A percentile compares a stretch with the other conserved stretches of the same genome.
phyloP scores from a whole-genome alignment of 2,329 filamentous ascomycete genomes.

The Ramularia endophylla region DNA sequence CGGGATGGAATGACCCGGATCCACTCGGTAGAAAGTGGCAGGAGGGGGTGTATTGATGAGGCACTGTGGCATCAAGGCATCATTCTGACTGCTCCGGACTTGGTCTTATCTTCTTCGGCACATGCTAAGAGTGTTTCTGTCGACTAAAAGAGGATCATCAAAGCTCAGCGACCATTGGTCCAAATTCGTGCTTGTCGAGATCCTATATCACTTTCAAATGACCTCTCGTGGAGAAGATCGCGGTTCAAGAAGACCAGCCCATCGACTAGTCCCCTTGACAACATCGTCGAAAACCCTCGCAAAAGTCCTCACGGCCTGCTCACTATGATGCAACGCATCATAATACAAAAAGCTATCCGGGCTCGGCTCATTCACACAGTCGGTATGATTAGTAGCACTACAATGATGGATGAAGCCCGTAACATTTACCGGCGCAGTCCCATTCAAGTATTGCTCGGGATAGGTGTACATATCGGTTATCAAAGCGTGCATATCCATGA shows the following conservation, averaged over 20 bases:
- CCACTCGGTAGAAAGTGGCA: no score
- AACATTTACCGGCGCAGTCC: conserved; percentile 56
- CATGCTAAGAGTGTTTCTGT: no score
- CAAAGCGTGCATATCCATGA: conserved; percentile 62
- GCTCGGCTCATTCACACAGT: conserved; percentile 39
- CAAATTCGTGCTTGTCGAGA: no score
- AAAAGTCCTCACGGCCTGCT: conserved; percentile 54
- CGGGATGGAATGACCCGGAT: no score
- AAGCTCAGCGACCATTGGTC: no score
- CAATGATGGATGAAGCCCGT: conserved; percentile 56
- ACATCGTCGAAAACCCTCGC: conserved; percentile 53
- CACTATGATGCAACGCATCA: conserved; percentile 67
- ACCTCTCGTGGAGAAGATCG: no score
- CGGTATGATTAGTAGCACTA: conserved; percentile 31
- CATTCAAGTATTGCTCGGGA: conserved; percentile 57
- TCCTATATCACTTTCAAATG: no score
- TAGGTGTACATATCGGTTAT: conserved; percentile 59
- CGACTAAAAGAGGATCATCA: no score
- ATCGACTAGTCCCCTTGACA: conserved; percentile 45
- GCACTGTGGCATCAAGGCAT: no score
- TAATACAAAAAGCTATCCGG: conserved; percentile 65
- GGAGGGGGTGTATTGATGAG: no score
- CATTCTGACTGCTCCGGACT: no score
- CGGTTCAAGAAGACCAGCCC: conserved; percentile 31
- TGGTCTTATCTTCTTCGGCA: no score